Base-by-base conservation (phyloP, 2,329 filamentous ascomycete species). In the Ophiostoma perfectum region DNA sequence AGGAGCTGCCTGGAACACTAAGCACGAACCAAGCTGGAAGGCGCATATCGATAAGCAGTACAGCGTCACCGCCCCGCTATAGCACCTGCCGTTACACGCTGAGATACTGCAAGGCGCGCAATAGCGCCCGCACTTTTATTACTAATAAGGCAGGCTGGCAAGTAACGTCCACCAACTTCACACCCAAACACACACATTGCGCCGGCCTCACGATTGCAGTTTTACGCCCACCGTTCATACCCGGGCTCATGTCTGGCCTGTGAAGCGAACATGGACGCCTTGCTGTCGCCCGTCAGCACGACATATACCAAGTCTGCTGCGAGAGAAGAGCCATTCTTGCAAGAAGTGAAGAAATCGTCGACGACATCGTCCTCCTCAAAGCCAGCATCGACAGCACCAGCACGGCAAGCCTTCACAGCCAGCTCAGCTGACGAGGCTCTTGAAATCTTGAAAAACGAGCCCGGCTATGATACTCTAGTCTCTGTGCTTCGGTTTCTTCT, bases 371-470 rank as follows among this genome's bases (percentile, higher is more conserved):
- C 62, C 6, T 36, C 58, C 12, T 7, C 60, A 36, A n/a, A 41
- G 14, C 36, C 58, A 2, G 18, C 68, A 49, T 11, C 65, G 38
- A 6, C 52, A 7, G 44, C 65, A 4, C 63, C 66, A 9, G 44
- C 64, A 12, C 64, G 66, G n/a, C 69, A 45, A 12, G 58, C 16
- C 1, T 70, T 70, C 27, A 64, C 42, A 8, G 69, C 52, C 67
- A 71, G 67, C 49, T 80, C 75, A 67, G 78, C 73, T 18, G 81
- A 84, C 52, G 84, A 87, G 70, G 85, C 82, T 9, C 77, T 91
- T n/a, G 81, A 87, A 55, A 78, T 80, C 2, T 78, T 93, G 12
- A 87, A 83, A 71, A 81, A 78, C 55, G 84, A 92, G 72, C 90
- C 90, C 3, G 83, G 85, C 73, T 83, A 87, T 71, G 82, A 86